These are phyloP conservation scores for Astraeus odoratus DNA, from an alignment of 768 basidiomycete genomes.

Conservation along the genomic window DNA sequence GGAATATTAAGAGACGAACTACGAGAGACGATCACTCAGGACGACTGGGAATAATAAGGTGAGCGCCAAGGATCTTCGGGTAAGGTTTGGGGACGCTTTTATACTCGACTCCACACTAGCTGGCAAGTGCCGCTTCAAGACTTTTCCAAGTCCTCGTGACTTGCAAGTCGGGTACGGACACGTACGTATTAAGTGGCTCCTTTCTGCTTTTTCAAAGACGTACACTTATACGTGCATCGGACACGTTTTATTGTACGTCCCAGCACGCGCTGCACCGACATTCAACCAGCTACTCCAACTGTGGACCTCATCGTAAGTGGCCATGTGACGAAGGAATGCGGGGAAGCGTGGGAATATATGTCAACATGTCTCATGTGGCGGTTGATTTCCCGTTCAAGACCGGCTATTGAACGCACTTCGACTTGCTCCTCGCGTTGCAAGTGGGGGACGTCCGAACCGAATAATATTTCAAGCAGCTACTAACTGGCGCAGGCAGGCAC, in stretches of 20 bases:
- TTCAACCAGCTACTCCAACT: too few species aligned
- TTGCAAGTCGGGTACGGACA: background rate
- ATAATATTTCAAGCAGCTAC: background rate
- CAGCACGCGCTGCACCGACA: too few species aligned
- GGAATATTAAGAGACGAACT: too few species aligned
- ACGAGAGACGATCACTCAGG: too few species aligned
- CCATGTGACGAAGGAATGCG: conserved; percentile 9
- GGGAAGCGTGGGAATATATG: conserved; percentile 25
- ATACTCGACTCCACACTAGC: conserved; percentile 8
- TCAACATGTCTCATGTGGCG: background rate
- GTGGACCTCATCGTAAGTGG: too few species aligned
- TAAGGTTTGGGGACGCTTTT: conserved; percentile 12
- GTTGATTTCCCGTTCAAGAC: too few species aligned
- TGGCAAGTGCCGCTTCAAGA: conserved; percentile 5
- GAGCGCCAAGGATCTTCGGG: background rate
- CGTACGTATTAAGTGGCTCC: too few species aligned
- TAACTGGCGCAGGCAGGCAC: background rate
- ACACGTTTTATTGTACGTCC: too few species aligned
- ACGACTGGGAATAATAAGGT: too few species aligned
- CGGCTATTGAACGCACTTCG: too few species aligned
- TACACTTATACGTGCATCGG: too few species aligned
- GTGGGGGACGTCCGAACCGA: background rate
- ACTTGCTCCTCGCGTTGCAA: too few species aligned
- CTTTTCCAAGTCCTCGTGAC: conserved; percentile 1
- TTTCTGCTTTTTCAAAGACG: conserved; percentile 4